Base-by-base conservation (phyloP, 2,329 filamentous ascomycete genomes). In the Trichoderma koningii region DNA sequence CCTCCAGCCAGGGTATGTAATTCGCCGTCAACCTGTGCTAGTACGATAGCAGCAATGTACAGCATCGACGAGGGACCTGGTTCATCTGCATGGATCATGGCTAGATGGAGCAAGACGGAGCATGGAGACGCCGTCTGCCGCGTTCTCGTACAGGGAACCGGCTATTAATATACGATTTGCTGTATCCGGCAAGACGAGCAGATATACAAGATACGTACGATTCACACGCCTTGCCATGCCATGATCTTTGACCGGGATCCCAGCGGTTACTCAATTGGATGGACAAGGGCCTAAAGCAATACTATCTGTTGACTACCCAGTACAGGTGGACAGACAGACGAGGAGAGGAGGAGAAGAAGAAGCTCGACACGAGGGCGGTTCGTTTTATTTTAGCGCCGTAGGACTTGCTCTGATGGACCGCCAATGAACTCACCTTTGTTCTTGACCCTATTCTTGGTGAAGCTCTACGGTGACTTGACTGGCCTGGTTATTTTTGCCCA, bases 371-470 rank as follows among this genome's bases (percentile, higher is more conserved):
- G 48, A 23, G 15, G 50, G 19, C 28, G 50, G 28, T 34, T 17
- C 30, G 19, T 51, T 1, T 51, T n/a, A 1, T n/a, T 14, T 5
- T 51, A 30, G 15, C 48, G 23, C 26, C 10, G 26, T 52, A 52
- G 50, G 50, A 52, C 50, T 52, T 52, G 28, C 23, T 19, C 14
- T 52, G 50, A 52, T 52, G 28, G 50, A 28, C 50, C 50, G 50
- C 28, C 50, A 52, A 28, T 34, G 50, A 7, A 17, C n/a, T 52
- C 34, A 38, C 34, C 34, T 38, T 38, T 52, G 14, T 30, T 52
- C 19, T 52, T 34, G 10, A 30, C 28, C 28, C 28, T 30, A 9
- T 9, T 34, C 30, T 34, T 34, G 30, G 7, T 10, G 30, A 34
- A 3, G 30, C 30, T 34, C 9, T 10, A 34, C 21, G 3, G 21